These are phyloP conservation scores for Ploettnerulaceae sp. DNA, from an alignment of 2,329 filamentous ascomycete genomes.

Conservation along the genomic window DNA sequence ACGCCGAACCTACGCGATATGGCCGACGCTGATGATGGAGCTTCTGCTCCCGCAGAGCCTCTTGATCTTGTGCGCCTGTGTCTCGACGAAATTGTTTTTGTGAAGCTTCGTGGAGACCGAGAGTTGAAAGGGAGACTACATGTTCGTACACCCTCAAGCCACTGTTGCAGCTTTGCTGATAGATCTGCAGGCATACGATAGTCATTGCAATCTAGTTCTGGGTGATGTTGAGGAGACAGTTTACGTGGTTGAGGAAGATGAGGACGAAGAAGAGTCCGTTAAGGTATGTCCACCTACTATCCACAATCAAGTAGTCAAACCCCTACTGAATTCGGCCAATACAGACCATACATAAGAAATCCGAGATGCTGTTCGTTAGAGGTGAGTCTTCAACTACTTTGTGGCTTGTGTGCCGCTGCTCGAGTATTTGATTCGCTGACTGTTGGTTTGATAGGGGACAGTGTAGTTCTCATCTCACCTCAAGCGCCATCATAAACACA, in stretches of 20 bases:
- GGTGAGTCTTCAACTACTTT: conserved; percentile 49
- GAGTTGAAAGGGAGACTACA: conserved; percentile 94
- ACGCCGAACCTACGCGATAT: conserved; percentile 44
- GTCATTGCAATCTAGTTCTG: conserved; percentile 93
- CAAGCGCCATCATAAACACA: conserved; percentile 27
- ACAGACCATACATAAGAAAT: conserved; percentile 91
- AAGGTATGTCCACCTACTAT: conserved; percentile 49
- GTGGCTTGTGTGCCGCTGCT: not conserved
- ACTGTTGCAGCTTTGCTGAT: conserved; percentile 19
- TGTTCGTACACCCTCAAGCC: conserved; percentile 48
- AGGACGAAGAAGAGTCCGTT: conserved; percentile 70
- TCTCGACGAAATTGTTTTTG: conserved; percentile 92
- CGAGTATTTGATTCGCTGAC: conserved; percentile 13
- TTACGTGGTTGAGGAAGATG: conserved; percentile 85
- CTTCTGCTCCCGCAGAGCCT: conserved; percentile 71
- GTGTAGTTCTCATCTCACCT: conserved; percentile 67
- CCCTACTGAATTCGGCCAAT: not conserved
- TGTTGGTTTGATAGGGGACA: conserved; percentile 55
- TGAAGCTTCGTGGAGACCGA: conserved; percentile 92
- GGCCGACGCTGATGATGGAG: conserved; percentile 77
- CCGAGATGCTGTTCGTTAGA: conserved; percentile 97
- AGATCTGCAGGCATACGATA: conserved; percentile 78
- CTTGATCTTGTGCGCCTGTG: conserved; percentile 93
- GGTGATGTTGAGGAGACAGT: conserved; percentile 98
- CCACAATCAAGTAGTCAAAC: not conserved